Base-by-base conservation (phyloP, 495 filamentous ascomycete genomes). In the Aspergillus wentii region DNA sequence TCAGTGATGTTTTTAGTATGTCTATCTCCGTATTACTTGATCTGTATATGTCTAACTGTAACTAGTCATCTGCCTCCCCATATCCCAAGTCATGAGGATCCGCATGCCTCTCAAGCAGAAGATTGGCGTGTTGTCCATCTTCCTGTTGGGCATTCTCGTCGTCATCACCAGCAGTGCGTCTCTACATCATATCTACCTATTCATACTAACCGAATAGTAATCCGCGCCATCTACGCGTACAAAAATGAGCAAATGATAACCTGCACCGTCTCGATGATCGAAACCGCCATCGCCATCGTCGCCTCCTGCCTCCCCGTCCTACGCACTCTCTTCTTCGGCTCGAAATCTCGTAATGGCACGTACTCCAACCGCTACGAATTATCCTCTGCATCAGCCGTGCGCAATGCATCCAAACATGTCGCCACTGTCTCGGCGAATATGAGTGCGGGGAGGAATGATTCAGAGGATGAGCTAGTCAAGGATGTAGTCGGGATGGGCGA, bases 181-280 rank as follows among this genome's bases (percentile, higher is more conserved):
- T 25, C 25, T 21, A 9, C 18, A 4, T 3, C 15, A 16, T 15
- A 6, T 13, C 43, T 33, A 14, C 15, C 27, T 6, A 3, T 17
- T 30, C 33, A 7, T 15, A 13, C 17, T 16, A 39, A 30, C 34
- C 6, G 19, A 5, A 17, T 34, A 54, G 51, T 54, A 14, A 50
- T 54, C 30, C 46, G 51, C 7, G 51, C 51, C 28, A 46, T 51
- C 22, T 54, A 51, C 41, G 46, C 51, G 40, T 35, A 40, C 34
- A 43, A 17, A 28, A 45, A 45, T 33, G 41, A 51, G 22, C 51
- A 54, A 40, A 48, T 54, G 41, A 51, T 54, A 21, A 54, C 47
- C 33, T 54, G 51, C 41, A 50, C 51, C 31, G 51, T 54, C 22
- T 52, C 49, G 19, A 52, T 56, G 49, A 36, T 56, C 37, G 52